These are phyloP conservation scores for Botryotinia globosa DNA, from an alignment of 2,329 filamentous ascomycete genomes.

Conservation along the genomic window DNA sequence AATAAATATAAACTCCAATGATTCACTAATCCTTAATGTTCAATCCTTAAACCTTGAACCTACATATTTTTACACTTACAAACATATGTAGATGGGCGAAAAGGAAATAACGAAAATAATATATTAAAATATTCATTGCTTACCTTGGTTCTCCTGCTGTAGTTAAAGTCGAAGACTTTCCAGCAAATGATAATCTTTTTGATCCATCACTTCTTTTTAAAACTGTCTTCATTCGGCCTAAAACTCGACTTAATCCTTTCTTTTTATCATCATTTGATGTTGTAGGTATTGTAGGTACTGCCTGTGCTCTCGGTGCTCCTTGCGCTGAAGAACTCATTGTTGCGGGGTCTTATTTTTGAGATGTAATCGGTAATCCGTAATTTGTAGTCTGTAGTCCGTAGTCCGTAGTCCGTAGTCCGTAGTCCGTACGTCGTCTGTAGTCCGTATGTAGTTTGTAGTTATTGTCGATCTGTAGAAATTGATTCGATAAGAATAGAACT, in stretches of 20 bases:
- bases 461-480: background rate
- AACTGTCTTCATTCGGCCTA: slow-evolving; percentile 36
- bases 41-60: background rate
- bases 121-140: background rate
- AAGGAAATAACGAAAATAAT: background rate
- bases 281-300: background rate
- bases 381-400: background rate
- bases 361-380: background rate
- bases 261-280: slow-evolving; percentile 28
- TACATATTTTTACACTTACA: background rate
- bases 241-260: slow-evolving; percentile 31
- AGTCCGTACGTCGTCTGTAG: background rate
- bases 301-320: slow-evolving; percentile 25
- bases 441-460: background rate
- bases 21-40: background rate
- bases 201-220: slow-evolving; percentile 34
- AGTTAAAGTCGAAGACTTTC: slow-evolving; percentile 13
- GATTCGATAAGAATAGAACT: too few relatives aligned
- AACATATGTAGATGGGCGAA: background rate
- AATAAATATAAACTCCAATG: background rate
- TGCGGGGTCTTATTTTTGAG: slow-evolving; percentile 7
- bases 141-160: slow-evolving; percentile 30
- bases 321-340: slow-evolving; percentile 32
- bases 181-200: slow-evolving; percentile 31
- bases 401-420: background rate